Conservation (phyloP, 2,329 filamentous ascomycete genomes). For the Paraphaeosphaeria minitans region DNA sequence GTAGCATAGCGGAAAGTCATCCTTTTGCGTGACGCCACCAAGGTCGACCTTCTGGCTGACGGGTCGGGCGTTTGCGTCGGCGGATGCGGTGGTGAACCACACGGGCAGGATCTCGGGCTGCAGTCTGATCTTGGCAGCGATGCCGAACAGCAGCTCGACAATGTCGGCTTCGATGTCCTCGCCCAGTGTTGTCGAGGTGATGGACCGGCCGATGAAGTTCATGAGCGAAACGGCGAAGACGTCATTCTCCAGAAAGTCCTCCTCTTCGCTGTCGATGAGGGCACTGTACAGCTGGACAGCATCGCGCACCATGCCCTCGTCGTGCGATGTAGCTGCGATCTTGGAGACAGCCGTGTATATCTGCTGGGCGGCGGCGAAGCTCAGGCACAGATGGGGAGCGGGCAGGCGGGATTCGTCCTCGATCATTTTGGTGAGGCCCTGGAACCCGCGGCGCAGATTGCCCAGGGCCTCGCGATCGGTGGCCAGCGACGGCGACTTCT, state of each 20-base stretch:
- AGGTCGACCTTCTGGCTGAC: slow-evolving; percentile 69
- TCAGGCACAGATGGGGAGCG: slow-evolving; percentile 87
- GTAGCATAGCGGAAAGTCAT: slow-evolving; percentile 95
- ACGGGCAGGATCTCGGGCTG: slow-evolving; percentile 84
- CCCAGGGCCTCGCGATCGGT: slow-evolving; percentile 58
- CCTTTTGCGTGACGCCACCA: slow-evolving; percentile 80
- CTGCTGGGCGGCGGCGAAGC: slow-evolving; percentile 82
- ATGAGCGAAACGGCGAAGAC: slow-evolving; percentile 87
- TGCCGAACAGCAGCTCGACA: slow-evolving; percentile 92
- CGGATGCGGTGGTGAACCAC: slow-evolving; percentile 75
- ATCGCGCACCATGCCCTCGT: slow-evolving; percentile 84
- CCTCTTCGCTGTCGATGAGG: slow-evolving; percentile 94
- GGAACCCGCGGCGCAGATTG: slow-evolving; percentile 59
- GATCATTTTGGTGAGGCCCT: slow-evolving; percentile 69
- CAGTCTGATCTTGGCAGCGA: slow-evolving; percentile 92
- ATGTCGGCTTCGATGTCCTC: slow-evolving; percentile 85
- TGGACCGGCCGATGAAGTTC: slow-evolving; percentile 80
- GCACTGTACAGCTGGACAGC: slow-evolving; percentile 87
- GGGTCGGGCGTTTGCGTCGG: slow-evolving; percentile 47
- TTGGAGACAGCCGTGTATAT: slow-evolving; percentile 89
- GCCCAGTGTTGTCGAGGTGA: slow-evolving; percentile 72
- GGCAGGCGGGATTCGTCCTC: slow-evolving; percentile 88
- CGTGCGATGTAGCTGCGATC: slow-evolving; percentile 82
- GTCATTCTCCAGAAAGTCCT: slow-evolving; percentile 87
- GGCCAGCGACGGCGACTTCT: slow-evolving; percentile 57